Percentiles rank a stretch among this genome's conserved stretches.
Conservation (phyloP, 371 early-diverging fungal species). For the Circinella umbellata region DNA sequence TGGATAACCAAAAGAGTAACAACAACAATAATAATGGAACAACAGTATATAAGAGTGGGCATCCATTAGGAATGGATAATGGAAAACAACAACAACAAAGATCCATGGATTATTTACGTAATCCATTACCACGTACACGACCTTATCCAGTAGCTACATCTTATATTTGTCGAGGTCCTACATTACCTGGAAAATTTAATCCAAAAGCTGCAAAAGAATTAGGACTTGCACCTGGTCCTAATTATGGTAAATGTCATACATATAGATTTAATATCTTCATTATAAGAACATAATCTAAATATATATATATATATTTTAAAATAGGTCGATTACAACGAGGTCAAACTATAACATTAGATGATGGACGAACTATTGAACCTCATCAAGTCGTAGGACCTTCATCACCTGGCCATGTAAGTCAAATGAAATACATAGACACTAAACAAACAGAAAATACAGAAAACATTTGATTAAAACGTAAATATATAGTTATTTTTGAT, state of each 20-base stretch:
- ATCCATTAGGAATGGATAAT: too few relatives aligned
- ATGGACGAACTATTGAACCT: conserved; percentile 79
- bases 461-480: too few relatives aligned
- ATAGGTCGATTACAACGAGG: conserved; percentile 72
- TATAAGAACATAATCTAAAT: too few relatives aligned
- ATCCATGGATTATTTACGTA: neutral
- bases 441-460: too few relatives aligned
- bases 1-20: neutral
- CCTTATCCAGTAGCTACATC: conserved; percentile 58
- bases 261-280: too few relatives aligned
- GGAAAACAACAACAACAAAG: neutral
- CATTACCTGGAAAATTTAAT: conserved; percentile 85
- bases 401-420: conserved; percentile 40
- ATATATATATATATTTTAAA: too few relatives aligned
- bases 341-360: conserved; percentile 61
- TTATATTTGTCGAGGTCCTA: conserved; percentile 82
- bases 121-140: conserved; percentile 48
- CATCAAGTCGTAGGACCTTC: conserved; percentile 64
- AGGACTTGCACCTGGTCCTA: conserved; percentile 77
- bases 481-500: conserved; percentile 69
- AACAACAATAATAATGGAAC: neutral
- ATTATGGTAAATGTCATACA: conserved; percentile 53
- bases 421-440: too few relatives aligned
- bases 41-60: neutral
- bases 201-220: conserved; percentile 72